These are phyloP conservation scores for Fusarium avenaceum DNA, from an alignment of 2,329 filamentous ascomycete genomes.

Conservation along the genomic window DNA sequence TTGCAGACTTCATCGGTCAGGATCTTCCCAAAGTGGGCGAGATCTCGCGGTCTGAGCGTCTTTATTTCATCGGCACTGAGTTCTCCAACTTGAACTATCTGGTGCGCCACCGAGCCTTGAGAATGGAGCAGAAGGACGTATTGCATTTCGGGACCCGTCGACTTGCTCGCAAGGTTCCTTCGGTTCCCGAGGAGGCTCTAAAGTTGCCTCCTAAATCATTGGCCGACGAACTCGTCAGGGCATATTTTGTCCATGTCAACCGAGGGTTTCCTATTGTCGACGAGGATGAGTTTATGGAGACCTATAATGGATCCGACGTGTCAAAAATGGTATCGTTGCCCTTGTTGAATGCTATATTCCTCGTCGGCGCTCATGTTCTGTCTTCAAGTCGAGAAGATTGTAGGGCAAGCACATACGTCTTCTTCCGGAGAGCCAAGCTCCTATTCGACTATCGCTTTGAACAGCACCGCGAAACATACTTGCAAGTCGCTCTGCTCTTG, in stretches of 20 bases:
- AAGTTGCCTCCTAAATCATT: constrained; percentile 62
- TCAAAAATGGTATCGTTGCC: constrained; percentile 61
- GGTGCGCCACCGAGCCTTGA: constrained; percentile 61
- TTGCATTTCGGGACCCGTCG: constrained; percentile 55
- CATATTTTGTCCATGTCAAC: constrained; percentile 66
- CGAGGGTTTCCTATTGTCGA: constrained; percentile 66
- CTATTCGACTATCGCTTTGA: constrained; percentile 67
- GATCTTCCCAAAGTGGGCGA: constrained; percentile 60
- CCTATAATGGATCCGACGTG: constrained; percentile 62
- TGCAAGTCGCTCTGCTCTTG: constrained; percentile 67
- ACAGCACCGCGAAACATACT: constrained; percentile 64
- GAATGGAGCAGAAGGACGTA: constrained; percentile 45
- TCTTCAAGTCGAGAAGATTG: constrained; percentile 57
- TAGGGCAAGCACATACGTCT: constrained; percentile 57
- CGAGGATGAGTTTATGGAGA: constrained; percentile 64
- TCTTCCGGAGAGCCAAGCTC: constrained; percentile 66
- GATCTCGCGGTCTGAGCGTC: constrained; percentile 62
- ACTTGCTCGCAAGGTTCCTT: constrained; percentile 55
- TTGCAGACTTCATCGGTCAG: constrained; percentile 65
- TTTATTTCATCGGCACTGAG: constrained; percentile 68
- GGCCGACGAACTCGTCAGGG: constrained; percentile 63
- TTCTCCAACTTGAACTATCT: constrained; percentile 69
- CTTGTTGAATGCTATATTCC: constrained; percentile 63
- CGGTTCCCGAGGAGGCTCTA: constrained; percentile 61
- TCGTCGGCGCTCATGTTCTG: constrained; percentile 66